Percentiles rank a stretch among this genome's conserved stretches.
Conservation (phyloP, 2,329 filamentous ascomycete genomes). For the Verticillium longisporum region DNA sequence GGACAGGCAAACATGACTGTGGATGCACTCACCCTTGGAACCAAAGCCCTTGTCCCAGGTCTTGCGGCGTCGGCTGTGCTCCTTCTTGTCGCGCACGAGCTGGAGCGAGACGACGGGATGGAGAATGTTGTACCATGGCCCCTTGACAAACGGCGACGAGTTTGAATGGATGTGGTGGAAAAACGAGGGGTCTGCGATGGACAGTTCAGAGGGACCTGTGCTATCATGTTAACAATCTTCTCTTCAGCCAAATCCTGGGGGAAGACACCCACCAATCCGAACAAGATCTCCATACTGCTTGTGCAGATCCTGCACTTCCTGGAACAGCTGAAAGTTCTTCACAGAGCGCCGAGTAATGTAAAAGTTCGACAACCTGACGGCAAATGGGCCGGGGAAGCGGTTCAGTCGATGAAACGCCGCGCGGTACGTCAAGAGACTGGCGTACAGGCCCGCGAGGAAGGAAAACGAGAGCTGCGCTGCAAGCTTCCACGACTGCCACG, state of each 20-base stretch:
- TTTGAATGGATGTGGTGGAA: slow-evolving; percentile 20
- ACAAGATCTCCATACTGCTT: slow-evolving; percentile 21
- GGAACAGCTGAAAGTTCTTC: slow-evolving; percentile 15
- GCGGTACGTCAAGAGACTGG: slow-evolving; percentile 15
- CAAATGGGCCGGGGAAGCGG: slow-evolving; percentile 19
- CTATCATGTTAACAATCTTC: not conserved
- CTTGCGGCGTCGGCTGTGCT: slow-evolving; percentile 22
- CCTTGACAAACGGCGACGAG: slow-evolving; percentile 21
- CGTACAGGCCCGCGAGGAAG: slow-evolving; percentile 9
- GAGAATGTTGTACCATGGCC: slow-evolving; percentile 24
- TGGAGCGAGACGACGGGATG: slow-evolving; percentile 21
- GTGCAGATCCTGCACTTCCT: slow-evolving; percentile 19
- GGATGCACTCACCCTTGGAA: slow-evolving; percentile 15
- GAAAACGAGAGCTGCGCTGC: not conserved
- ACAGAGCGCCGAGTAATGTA: slow-evolving; percentile 13
- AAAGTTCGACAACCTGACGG: slow-evolving; percentile 17
- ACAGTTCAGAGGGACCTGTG: slow-evolving; percentile 22
- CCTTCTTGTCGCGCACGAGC: slow-evolving; percentile 20
- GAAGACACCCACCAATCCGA: slow-evolving; percentile 14
- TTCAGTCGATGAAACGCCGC: slow-evolving; percentile 17
- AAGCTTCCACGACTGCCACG: not conserved
- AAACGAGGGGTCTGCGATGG: slow-evolving; percentile 19
- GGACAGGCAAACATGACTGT: too few species aligned
- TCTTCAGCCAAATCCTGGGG: not conserved
- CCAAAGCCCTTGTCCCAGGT: slow-evolving; percentile 25